Base-by-base conservation (phyloP, 2,329 filamentous ascomycete species). In the Thelonectria rubi region DNA sequence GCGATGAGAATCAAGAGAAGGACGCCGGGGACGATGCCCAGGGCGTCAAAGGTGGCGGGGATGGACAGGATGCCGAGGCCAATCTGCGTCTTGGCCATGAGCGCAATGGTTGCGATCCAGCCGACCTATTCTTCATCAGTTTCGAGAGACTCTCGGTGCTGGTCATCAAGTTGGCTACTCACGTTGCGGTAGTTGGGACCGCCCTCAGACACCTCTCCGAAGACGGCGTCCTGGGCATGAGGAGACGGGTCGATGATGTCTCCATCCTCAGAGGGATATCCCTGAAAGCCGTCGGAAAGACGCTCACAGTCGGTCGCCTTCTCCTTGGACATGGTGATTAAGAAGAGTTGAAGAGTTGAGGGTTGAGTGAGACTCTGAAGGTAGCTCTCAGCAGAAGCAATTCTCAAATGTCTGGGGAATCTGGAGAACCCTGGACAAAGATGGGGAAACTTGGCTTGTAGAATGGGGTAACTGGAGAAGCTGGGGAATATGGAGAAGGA, bases 11-110 rank as follows among this genome's bases (percentile, higher is more conserved):
- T 45, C 4, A 84, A 71, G 42, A 75, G 74, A 12, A 83, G 77
- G 15, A 82, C 69, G 11, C 81, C 81, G 0, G 81, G 81, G 11
- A 82, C 72, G 37, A 83, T 72, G 12, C 81, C 81, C 11, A 84
- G 72, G 1, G 73, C 73, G 57, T 84, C 72, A 62, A 82, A 81
- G 0, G 77, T 75, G 4, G 72, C 63, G 2, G 81, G 81, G 37
- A 84, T 81, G 1, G 81, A 81, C n/a, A 84, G 74, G n/a, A 83
- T 80, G 45, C 78, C 69, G 2, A 81, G 74, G 34, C 79, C 79
- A 30, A 81, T 77, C 59, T 80, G 77, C 3, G 76, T 79, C 71
- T 81, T 81, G 75, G 80, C 78, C 78, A 80, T 81, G 46, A 81
- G 72, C 21, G 75, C 76, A 0, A 73, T 66, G 17, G 79, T 79